Evolutionary conservation across 371 early-diverging fungal species (phyloP).

Genomic region (Haplosporangium sp.): DNA sequence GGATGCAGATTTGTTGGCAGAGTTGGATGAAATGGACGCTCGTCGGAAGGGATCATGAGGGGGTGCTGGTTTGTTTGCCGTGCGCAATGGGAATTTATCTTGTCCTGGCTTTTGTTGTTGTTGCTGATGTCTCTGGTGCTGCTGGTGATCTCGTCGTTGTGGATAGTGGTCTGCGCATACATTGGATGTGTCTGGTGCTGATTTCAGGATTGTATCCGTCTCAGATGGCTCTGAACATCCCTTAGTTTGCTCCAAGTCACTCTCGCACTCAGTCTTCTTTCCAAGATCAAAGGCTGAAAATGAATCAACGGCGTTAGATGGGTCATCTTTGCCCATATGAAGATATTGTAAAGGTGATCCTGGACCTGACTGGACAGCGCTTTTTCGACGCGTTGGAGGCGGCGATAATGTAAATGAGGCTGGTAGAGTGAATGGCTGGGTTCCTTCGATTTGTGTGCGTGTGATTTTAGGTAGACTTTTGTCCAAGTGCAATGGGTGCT

Average conservation of each 20-base stretch:
- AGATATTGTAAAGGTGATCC: constrained; percentile 42
- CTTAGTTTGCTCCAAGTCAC: not conserved
- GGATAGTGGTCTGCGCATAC: not conserved
- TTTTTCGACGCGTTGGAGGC: constrained; percentile 12
- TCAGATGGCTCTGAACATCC: not conserved
- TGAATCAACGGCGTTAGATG: not conserved
- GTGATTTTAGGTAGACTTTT: constrained; percentile 18
- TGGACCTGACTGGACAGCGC: constrained; percentile 6
- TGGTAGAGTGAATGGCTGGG: not conserved
- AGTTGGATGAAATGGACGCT: constrained; percentile 9
- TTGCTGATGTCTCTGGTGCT: constrained; percentile 3
- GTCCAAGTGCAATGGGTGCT: constrained; percentile 6
- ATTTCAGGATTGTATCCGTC: constrained; percentile 16
- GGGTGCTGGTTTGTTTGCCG: constrained; percentile 45
- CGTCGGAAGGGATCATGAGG: constrained; percentile 49
- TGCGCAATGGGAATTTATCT: constrained; percentile 30
- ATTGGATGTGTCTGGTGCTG: constrained; percentile 11
- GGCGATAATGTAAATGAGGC: constrained; percentile 13
- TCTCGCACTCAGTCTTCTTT: constrained; percentile 5
- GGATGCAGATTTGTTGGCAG: constrained; percentile 3
- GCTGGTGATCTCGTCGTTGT: constrained; percentile 5
- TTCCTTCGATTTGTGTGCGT: not conserved
- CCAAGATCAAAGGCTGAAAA: not conserved
- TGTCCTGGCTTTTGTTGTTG: constrained; percentile 9
- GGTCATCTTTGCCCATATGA: constrained; percentile 15